Evolutionary conservation across 495 filamentous ascomycete genomes (phyloP).

Genomic region (Penicillium paradoxum): DNA sequence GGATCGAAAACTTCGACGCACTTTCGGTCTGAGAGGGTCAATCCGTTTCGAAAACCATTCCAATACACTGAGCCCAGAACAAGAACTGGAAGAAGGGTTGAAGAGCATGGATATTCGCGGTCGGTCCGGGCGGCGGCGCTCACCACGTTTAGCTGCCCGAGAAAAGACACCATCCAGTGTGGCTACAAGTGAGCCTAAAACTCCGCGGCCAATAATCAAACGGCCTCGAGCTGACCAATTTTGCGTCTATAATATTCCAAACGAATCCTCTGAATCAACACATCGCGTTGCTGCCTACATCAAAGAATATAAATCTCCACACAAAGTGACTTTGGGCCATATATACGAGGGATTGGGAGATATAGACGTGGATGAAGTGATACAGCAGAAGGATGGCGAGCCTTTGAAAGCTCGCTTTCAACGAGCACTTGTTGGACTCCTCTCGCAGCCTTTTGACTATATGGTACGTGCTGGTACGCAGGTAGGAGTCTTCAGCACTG

Average conservation of each 20-base stretch:
- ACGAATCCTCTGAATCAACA: conserved; percentile 6
- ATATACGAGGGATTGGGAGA: conserved; percentile 9
- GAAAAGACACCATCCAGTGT: neutral
- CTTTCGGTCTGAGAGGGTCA: conserved; percentile 3
- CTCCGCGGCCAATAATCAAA: neutral
- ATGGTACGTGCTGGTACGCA: conserved; percentile 35
- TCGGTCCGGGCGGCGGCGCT: neutral
- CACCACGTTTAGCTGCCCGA: conserved; percentile 1
- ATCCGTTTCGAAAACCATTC: conserved; percentile 13
- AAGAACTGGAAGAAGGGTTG: neutral
- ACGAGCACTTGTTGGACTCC: conserved; percentile 16
- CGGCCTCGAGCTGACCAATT: conserved; percentile 35
- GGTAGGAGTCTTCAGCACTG: conserved; percentile 37
- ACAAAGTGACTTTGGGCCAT: conserved; percentile 31
- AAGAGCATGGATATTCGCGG: neutral
- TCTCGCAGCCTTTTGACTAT: conserved; percentile 37
- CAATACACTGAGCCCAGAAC: conserved; percentile 5
- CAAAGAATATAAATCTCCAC: conserved; percentile 41
- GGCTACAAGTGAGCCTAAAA: neutral
- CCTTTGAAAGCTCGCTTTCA: conserved; percentile 7
- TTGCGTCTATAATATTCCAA: conserved; percentile 35
- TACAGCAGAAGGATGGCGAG: conserved; percentile 12
- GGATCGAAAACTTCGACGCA: neutral
- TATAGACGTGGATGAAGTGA: conserved; percentile 20
- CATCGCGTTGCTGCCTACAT: conserved; percentile 19